These are phyloP conservation scores for Heracleum sosnowskyi DNA, from an alignment of 129 eudicot genomes.

Conservation along the genomic window DNA sequence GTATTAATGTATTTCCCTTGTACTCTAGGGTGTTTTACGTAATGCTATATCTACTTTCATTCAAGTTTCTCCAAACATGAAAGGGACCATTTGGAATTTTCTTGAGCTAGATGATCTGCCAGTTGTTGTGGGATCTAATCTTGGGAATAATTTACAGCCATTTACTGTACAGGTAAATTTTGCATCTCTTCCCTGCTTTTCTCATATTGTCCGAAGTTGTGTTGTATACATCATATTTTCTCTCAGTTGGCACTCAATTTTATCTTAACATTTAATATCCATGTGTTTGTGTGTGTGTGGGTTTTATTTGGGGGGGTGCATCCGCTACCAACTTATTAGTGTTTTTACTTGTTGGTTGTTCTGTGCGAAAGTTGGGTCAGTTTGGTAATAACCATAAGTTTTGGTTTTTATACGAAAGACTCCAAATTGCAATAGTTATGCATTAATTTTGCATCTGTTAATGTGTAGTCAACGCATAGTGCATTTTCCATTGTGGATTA, in stretches of 20 bases:
- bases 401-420: not conserved
- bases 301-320: not conserved
- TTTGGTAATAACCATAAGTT: not conserved
- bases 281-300: too few relatives aligned
- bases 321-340: not conserved
- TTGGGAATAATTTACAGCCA: slow-evolving; percentile 41
- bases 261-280: not conserved
- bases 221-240: not conserved
- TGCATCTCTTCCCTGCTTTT: not conserved
- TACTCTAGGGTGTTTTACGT: slow-evolving; percentile 80
- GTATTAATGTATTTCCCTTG: slow-evolving; percentile 3
- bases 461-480: not conserved
- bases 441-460: not conserved
- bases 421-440: not conserved
- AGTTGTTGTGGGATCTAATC: slow-evolving; percentile 83
- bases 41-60: slow-evolving; percentile 69
- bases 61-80: slow-evolving; percentile 67
- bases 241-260: not conserved
- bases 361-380: not conserved
- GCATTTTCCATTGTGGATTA: not conserved
- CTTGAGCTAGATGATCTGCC: slow-evolving; percentile 97
- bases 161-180: slow-evolving; percentile 60
- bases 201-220: not conserved
- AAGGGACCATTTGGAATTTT: slow-evolving; percentile 81
- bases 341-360: not conserved